Evolutionary conservation across 1,284 basidiomycete species (phyloP).

Genomic region (Puccinia triticina): DNA sequence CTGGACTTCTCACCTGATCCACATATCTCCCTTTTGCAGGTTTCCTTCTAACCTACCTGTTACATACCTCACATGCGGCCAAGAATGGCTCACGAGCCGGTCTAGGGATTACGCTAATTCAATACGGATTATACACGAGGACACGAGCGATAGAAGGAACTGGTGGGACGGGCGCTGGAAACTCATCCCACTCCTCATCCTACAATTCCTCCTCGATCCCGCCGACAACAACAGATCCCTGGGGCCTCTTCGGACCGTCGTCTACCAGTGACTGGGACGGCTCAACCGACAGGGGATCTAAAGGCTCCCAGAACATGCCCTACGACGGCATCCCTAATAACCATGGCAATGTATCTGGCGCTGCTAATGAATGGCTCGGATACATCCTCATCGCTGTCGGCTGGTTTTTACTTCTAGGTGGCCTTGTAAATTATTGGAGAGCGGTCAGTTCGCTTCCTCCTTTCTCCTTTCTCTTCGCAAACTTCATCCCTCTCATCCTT

Average conservation of each 20-base stretch:
- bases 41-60: slow-evolving; percentile 59
- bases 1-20: slow-evolving; percentile 65
- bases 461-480: background rate
- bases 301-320: slow-evolving; percentile 58
- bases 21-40: slow-evolving; percentile 50
- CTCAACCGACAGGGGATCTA: slow-evolving; percentile 57
- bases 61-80: slow-evolving; percentile 78
- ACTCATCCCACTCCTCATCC: background rate
- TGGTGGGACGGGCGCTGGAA: background rate
- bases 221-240: slow-evolving; percentile 19
- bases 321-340: slow-evolving; percentile 59
- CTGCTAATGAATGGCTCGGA: slow-evolving; percentile 76
- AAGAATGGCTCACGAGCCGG: slow-evolving; percentile 92
- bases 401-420: slow-evolving; percentile 71
- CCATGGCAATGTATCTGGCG: slow-evolving; percentile 60
- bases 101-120: slow-evolving; percentile 89
- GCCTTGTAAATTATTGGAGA: slow-evolving; percentile 77
- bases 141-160: slow-evolving; percentile 61
- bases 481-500: background rate
- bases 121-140: slow-evolving; percentile 84
- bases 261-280: slow-evolving; percentile 58
- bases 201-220: slow-evolving; percentile 8
- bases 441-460: slow-evolving; percentile 54
- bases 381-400: slow-evolving; percentile 88
- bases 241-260: slow-evolving; percentile 56